Base-by-base conservation (phyloP, 306 rosid species). In the Sicyos edulis region DNA sequence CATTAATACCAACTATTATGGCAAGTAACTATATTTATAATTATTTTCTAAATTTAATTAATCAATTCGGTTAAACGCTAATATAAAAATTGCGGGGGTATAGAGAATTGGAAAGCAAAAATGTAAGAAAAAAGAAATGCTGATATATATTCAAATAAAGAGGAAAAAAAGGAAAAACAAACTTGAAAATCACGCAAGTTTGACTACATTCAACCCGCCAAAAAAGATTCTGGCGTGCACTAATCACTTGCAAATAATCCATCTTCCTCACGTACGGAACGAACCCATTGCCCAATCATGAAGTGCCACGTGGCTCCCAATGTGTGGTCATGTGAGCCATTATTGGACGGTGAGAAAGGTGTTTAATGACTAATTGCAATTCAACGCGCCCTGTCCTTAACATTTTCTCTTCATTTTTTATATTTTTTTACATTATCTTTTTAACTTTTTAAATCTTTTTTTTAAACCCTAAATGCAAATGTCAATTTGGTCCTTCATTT, bases 321-420 rank as follows among this genome's bases (percentile, higher is more conserved):
- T 51, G 72, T 85, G 82, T 82, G 76, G 84, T 60, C 88, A 82
- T 87, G 92, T 81, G 91, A 83, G 80, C 65, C 85, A 83, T 68
- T 86, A 82, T 83, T 88, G 92, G 83, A 78, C 55, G 74, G 45
- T 84, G 89, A 77, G 95, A 83, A 88, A 88, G 88, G 56, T 57
- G 74, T 76, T 66, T 52, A 32, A 49, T 59, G 58, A 53, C 74
- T 74, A 83, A 78, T 77, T 80, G 74, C 72, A 65, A 68, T 67
- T 49, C 49, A 57, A 49, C 65, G 34, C 61, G 13, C 34, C 47
- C 52, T 73, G 19, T 73, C 69, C 69, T 54, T 8, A 44, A 11
- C 0, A 3, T 17, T 4, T 13, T 10, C 2, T 19, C 21, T 10
- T 66, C 13, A 20, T 8, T 19, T 0, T 0, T n/a, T 17, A 37